Percentiles rank a stretch among this genome's conserved stretches.
Conservation (phyloP, 1,139 yeast species). For the Diutina ranongensis region DNA sequence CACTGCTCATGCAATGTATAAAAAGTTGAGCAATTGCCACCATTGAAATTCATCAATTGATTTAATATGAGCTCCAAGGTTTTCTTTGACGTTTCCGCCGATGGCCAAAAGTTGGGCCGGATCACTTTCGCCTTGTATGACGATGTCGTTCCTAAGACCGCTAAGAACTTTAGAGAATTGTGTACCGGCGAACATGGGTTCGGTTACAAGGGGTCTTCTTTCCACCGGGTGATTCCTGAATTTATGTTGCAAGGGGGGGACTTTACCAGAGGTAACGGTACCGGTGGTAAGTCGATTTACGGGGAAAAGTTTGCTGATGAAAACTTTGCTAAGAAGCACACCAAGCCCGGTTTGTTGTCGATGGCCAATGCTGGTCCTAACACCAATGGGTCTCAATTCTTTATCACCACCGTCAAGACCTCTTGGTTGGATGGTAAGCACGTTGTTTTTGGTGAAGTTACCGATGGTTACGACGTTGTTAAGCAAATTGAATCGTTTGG, state of each 20-base stretch:
- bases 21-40: background rate
- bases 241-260: constrained; percentile 99
- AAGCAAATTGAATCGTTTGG: constrained; percentile 86
- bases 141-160: constrained; percentile 95
- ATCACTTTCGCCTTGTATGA: constrained; percentile 75
- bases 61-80: constrained; percentile 38
- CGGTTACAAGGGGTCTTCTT: constrained; percentile 82
- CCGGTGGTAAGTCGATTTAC: constrained; percentile 98
- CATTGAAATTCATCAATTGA: background rate
- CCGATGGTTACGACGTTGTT: constrained; percentile 83
- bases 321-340: constrained; percentile 80
- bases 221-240: constrained; percentile 98
- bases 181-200: constrained; percentile 96
- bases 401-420: constrained; percentile 91
- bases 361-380: constrained; percentile 99
- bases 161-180: constrained; percentile 96
- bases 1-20: background rate
- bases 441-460: constrained; percentile 97
- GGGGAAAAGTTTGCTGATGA: constrained; percentile 94
- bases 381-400: constrained; percentile 99
- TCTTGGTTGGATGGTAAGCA: constrained; percentile 99
- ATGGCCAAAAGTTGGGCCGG: constrained; percentile 47
- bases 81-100: constrained; percentile 54
- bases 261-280: constrained; percentile 87
- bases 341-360: constrained; percentile 87